Conservation (phyloP, 805 yeast species). For the Yueomyces sp. region DNA sequence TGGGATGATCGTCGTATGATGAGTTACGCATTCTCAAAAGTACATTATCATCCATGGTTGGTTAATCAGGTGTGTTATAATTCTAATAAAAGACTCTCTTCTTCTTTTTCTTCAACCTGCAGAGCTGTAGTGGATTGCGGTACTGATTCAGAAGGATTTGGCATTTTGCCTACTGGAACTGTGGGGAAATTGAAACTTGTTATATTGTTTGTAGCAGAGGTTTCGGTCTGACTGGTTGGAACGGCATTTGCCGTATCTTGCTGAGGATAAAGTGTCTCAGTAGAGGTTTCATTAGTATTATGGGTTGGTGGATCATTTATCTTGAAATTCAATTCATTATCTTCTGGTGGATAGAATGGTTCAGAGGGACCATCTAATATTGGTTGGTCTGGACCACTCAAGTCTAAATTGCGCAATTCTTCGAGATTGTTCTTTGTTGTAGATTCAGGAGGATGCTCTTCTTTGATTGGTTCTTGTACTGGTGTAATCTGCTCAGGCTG, state of each 20-base stretch:
- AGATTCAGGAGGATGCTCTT: background rate
- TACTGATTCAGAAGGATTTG: conserved; percentile 1
- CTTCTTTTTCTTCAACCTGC: conserved; percentile 9
- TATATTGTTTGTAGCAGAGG: conserved; percentile 9
- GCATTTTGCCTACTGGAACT: conserved; percentile 24
- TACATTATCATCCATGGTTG: too few species aligned
- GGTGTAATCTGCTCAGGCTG: background rate
- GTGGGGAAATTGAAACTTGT: conserved; percentile 29
- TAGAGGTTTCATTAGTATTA: background rate
- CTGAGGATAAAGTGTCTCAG: background rate
- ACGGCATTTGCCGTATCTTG: background rate
- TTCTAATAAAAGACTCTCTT: conserved; percentile 19
- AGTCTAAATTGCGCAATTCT: background rate
- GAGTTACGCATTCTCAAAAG: too few species aligned
- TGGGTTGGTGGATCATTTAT: background rate
- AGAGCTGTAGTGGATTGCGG: conserved; percentile 1
- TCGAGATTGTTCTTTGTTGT: background rate
- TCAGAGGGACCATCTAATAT: conserved; percentile 8
- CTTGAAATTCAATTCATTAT: background rate
- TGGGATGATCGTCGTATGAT: too few species aligned
- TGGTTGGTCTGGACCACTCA: background rate
- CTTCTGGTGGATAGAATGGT: conserved; percentile 21
- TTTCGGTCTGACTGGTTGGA: background rate
- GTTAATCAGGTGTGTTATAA: conserved; percentile 5
- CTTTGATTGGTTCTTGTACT: background rate